Evolutionary conservation across 345 rosid species (phyloP).

Genomic region (Ceriops zippeliana): DNA sequence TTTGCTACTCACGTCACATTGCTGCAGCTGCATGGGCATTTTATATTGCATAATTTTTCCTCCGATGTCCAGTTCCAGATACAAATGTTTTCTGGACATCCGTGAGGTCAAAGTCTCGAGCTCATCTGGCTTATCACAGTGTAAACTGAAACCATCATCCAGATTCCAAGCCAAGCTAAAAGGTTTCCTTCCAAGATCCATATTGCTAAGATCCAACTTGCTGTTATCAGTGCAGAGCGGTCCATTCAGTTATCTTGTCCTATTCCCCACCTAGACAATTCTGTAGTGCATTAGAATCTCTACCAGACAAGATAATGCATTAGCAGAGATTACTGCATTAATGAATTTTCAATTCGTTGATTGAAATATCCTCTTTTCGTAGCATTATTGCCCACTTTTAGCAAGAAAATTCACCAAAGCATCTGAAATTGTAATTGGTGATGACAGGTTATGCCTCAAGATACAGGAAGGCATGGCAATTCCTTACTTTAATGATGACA

Average conservation of each 20-base stretch:
- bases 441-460: conserved; percentile 37
- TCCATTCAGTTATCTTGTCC: conserved; percentile 34
- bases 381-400: conserved; percentile 53
- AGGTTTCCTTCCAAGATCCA: conserved; percentile 6
- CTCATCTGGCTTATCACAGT: too few species aligned
- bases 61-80: too few species aligned
- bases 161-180: conserved; percentile 42
- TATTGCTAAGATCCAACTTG: too few species aligned
- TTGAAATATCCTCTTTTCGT: conserved; percentile 40
- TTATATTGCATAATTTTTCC: not conserved
- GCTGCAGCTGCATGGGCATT: conserved; percentile 51
- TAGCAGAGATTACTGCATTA: conserved; percentile 50
- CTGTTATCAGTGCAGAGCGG: too few species aligned
- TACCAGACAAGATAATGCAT: conserved; percentile 41
- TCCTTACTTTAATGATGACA: conserved; percentile 42
- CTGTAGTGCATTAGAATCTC: conserved; percentile 36
- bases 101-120: too few species aligned
- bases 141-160: conserved; percentile 35
- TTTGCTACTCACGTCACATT: conserved; percentile 41
- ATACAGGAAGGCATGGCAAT: conserved; percentile 56
- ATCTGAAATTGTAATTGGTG: conserved; percentile 33
- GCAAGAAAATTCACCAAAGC: conserved; percentile 65
- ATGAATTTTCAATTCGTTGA: conserved; percentile 40
- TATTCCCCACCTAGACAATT: conserved; percentile 23
- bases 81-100: too few species aligned